These are phyloP conservation scores for Oxytropis ochrocephala DNA, from an alignment of 306 rosid species.

Conservation along the genomic window DNA sequence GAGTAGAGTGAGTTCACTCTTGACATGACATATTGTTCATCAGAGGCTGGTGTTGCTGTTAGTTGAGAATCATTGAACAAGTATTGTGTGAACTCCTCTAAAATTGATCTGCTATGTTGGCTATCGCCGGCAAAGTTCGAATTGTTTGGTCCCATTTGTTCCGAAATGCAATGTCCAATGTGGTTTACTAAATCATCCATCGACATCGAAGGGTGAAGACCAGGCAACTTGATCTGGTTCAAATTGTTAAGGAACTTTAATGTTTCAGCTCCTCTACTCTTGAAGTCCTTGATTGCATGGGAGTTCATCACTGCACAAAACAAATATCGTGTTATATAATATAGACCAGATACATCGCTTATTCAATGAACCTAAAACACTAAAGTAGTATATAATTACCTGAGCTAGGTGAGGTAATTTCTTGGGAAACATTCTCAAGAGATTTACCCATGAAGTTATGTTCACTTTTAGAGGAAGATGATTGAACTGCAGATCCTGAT, in stretches of 20 bases:
- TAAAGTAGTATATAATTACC: too few species aligned
- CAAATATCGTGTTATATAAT: not conserved
- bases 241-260: slow-evolving; percentile 39
- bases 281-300: slow-evolving; percentile 26
- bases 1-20: slow-evolving; percentile 70
- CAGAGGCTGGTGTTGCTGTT: slow-evolving; percentile 27
- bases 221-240: slow-evolving; percentile 59
- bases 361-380: too few species aligned
- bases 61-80: slow-evolving; percentile 50
- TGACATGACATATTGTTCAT: slow-evolving; percentile 58
- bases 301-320: slow-evolving; percentile 31
- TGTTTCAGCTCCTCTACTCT: slow-evolving; percentile 31
- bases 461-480: slow-evolving; percentile 55
- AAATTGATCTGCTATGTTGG: slow-evolving; percentile 30
- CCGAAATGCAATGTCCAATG: slow-evolving; percentile 56
- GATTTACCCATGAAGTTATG: slow-evolving; percentile 35
- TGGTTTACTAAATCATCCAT: slow-evolving; percentile 62
- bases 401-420: slow-evolving; percentile 55
- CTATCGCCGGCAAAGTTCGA: slow-evolving; percentile 24
- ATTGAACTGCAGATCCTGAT: slow-evolving; percentile 54
- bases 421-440: slow-evolving; percentile 42
- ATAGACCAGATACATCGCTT: too few species aligned
- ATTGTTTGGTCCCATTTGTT: slow-evolving; percentile 40
- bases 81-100: slow-evolving; percentile 64
- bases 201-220: slow-evolving; percentile 61